A percentile compares a stretch with the other conserved stretches of the same genome.
Evolutionary conservation across 106 monocot species (phyloP).

Genomic region (Acorus gramineus): DNA sequence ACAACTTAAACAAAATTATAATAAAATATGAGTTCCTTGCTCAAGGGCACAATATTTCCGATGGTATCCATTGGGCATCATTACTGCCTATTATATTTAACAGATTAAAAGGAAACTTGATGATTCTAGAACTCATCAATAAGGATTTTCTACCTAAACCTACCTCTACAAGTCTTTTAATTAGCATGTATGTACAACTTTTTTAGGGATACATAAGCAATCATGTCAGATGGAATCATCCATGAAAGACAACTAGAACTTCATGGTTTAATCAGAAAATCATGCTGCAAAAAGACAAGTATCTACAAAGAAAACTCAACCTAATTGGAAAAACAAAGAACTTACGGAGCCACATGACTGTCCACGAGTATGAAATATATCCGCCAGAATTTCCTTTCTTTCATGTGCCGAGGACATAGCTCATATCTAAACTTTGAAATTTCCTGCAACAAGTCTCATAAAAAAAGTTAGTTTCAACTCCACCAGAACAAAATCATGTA

Average conservation of each 20-base stretch:
- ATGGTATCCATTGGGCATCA: no score
- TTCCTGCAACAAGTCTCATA: slow-evolving; percentile 33
- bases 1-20: no score
- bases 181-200: no score
- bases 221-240: no score
- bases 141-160: no score
- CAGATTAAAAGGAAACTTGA: no score
- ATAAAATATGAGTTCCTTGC: no score
- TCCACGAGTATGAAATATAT: slow-evolving; percentile 86
- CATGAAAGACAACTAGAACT: no score
- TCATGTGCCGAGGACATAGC: slow-evolving; percentile 64
- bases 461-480: not conserved
- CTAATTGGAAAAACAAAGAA: not conserved
- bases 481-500: not conserved
- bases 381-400: slow-evolving; percentile 81
- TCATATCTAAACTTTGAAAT: slow-evolving; percentile 59
- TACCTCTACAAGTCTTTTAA: no score
- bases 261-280: not conserved
- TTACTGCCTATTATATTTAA: no score
- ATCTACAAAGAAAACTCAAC: not conserved
- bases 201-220: no score
- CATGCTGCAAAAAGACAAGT: not conserved
- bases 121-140: no score
- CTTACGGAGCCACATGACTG: slow-evolving; percentile 68
- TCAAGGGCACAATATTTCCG: not conserved